phyloP scores from a whole-genome alignment of 2,329 filamentous ascomycete genomes.

The Phaeoacremonium minimum region DNA sequence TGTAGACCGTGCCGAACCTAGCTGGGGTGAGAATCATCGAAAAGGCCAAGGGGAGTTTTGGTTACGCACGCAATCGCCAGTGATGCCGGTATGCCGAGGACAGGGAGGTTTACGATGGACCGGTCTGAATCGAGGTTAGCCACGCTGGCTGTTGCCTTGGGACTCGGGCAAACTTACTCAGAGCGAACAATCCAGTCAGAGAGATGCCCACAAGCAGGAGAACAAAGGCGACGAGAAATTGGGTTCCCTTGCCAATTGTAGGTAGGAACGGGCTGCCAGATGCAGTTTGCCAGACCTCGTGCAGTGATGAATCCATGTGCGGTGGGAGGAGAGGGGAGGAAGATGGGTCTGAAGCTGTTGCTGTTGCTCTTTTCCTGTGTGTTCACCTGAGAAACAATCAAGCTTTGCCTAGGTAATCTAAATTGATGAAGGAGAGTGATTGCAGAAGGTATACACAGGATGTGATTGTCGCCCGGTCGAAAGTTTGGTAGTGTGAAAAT shows the following conservation, averaged over 20 bases:
- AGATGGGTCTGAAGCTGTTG: too few relatives aligned
- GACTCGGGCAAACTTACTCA: slow-evolving; percentile 77
- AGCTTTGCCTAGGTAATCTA: too few relatives aligned
- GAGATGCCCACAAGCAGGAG: slow-evolving; percentile 70
- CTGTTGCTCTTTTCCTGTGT: too few relatives aligned
- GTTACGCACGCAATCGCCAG: slow-evolving; percentile 77
- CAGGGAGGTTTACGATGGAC: slow-evolving; percentile 69
- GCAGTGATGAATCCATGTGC: slow-evolving; percentile 76
- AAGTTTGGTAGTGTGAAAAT: too few relatives aligned
- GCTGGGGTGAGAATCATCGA: slow-evolving; percentile 1
- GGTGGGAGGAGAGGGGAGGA: slow-evolving; percentile 11
- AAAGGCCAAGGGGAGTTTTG: slow-evolving; percentile 1
- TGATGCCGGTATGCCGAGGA: slow-evolving; percentile 82
- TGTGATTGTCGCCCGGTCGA: too few relatives aligned
- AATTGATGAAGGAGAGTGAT: too few relatives aligned
- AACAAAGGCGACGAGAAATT: slow-evolving; percentile 76
- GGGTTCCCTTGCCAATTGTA: slow-evolving; percentile 72
- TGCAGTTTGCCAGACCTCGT: slow-evolving; percentile 91
- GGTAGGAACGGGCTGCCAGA: slow-evolving; percentile 81
- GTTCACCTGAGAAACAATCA: too few relatives aligned
- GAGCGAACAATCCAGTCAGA: slow-evolving; percentile 73
- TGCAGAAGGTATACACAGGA: too few relatives aligned
- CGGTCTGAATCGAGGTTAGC: too few relatives aligned
- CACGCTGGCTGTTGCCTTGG: too few relatives aligned
- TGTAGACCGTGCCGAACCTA: slow-evolving; percentile 92